Evolutionary conservation across 768 basidiomycete genomes (phyloP), one percentile per base, ranked within the genome.

Genomic region (Exidia glandulosa): DNA sequence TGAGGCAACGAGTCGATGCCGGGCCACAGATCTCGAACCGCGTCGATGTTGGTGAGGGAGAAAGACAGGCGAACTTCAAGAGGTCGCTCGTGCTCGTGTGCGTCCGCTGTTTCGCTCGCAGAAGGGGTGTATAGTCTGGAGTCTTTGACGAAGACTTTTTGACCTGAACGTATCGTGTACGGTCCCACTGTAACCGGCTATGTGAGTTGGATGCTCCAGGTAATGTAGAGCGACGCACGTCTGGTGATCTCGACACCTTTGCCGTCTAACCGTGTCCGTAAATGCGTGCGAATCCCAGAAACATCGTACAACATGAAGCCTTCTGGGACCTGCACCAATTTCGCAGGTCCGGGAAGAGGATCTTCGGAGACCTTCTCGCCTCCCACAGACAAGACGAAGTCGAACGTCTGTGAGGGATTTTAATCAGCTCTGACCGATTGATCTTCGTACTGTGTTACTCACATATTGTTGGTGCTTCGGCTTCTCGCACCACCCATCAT

Each of bases 181-280:
- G 88, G 90, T 0, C 90, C 92, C 66, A 94, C 90, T 94, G 61
- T 12, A 37, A 57, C 31, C 48, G 27, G 34, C 52, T 32, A 2
- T 55, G 59, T 45, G 14, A 61, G 7, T 30, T 31, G 52, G n/a
- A 32, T 57, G 3, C 33, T 52, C 57, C 63, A 66, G 10, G 25
- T 27, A 14, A 61, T n/a, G n/a, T n/a, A 12, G 25, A 59, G 13
- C 36, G 36, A 70, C 87, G 67, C 65, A 94, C 94, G 74, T 75
- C 84, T 90, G 33, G 87, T 80, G 58, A 97, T 79, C 65, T 95
- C 90, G 65, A 92, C 95, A 7, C 93, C 93, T 64, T 78, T 85
- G 13, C 86, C 86, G 65, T 94, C 93, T 58, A 93, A 69, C 30
- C 91, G 79, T 67, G 82, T 86, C 27, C 90, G 84, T 23, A 94